phyloP scores from a whole-genome alignment of 129 eudicot genomes.

The Tanacetum coccineum region DNA sequence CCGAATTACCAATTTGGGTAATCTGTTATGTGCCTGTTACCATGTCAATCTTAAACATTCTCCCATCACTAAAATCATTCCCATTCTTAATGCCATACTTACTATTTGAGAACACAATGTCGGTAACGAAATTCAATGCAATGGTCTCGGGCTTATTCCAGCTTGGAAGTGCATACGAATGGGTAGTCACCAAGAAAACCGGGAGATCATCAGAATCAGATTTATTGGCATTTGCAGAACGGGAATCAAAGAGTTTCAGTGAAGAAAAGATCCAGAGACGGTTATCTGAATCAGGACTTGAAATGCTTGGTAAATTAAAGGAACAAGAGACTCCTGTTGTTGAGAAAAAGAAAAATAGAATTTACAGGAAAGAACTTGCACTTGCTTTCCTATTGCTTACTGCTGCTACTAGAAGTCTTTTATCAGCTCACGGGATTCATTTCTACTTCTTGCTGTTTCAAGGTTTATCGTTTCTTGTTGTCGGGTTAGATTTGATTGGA shows the following conservation, averaged over 20 bases:
- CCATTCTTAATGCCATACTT: conserved; percentile 71
- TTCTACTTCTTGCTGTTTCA: conserved; percentile 54
- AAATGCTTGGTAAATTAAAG: neutral
- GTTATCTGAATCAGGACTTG: too few species aligned
- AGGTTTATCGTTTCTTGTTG: conserved; percentile 45
- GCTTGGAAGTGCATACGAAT: conserved; percentile 81
- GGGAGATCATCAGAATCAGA: conserved; percentile 81
- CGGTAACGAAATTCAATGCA: conserved; percentile 71
- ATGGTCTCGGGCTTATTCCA: conserved; percentile 76
- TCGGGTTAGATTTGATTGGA: conserved; percentile 52
- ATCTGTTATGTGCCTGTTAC: conserved; percentile 60
- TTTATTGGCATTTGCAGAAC: conserved; percentile 29
- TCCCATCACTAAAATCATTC: conserved; percentile 66
- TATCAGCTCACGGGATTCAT: conserved; percentile 57
- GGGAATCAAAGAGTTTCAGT: neutral
- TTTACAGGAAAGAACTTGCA: conserved; percentile 43
- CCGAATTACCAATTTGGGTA: conserved; percentile 64
- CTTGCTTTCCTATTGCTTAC: conserved; percentile 44
- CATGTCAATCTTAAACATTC: conserved; percentile 61
- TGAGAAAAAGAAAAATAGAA: conserved; percentile 5
- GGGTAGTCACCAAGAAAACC: conserved; percentile 82
- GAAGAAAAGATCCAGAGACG: neutral
- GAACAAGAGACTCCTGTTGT: neutral
- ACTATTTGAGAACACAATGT: conserved; percentile 77
- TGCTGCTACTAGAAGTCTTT: conserved; percentile 48